Evolutionary conservation across 768 basidiomycete species (phyloP), one percentile per base, ranked within the genome.

Genomic region (Podaxis sp.): DNA sequence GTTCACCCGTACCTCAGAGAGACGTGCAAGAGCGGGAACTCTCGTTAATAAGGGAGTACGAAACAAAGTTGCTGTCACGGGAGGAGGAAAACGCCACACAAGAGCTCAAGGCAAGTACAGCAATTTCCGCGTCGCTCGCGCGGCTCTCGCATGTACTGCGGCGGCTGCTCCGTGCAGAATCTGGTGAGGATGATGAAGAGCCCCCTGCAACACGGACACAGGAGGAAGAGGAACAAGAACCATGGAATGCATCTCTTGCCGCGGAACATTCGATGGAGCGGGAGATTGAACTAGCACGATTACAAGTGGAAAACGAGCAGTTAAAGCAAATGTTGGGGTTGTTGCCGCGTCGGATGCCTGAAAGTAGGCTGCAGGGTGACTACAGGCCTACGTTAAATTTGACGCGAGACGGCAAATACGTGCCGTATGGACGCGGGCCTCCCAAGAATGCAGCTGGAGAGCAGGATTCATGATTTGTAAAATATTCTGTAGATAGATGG

Each of bases 11-110:
- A 59, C 49, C 46, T 33, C 69, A 98, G 95, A 87, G 93, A 78
- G 91, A 95, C 63, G 89, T 96, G 0, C 96, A 98, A 75, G 90
- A 93, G 73, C 91, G 91, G 68, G 95, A 98, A 72, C 83, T 98
- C 9, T 84, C 93, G 0, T 76, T 97, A 43, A 89, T 95, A 59
- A 88, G 92, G 2, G 94, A 97, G 67, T 97, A 96, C 74, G 96
- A 98, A 72, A 83, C 87, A 22, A 85, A 90, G 65, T 79, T 99
- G n/a, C 78, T 93, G 47, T 82, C 82, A 52, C 82, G 84, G 53
- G 91, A 94, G 68, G 89, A 90, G 33, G 85, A 86, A 66, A 82
- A 83, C 52, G 80, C 89, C 3, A 74, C 79, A 3, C 76, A 80
- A 51, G 81, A 85, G 25, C 82, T 94, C 0, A 77, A 79, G 5